A percentile compares a stretch with the other conserved stretches of the same genome.
Conservation (phyloP, 1,284 basidiomycete species). For the Somion occarium region DNA sequence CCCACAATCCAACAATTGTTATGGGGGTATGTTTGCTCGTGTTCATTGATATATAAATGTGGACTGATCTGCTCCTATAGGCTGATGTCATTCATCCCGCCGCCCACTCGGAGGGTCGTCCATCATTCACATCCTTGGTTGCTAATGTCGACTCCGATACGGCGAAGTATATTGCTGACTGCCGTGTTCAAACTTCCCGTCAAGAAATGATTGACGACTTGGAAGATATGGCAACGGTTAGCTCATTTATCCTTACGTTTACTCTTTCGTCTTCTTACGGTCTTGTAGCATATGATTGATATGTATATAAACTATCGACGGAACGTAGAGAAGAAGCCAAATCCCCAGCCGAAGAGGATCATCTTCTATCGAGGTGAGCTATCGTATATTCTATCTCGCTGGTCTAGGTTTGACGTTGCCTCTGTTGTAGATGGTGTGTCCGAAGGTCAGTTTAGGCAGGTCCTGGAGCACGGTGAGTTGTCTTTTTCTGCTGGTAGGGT, state of each 20-base stretch:
- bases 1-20: conserved; percentile 67
- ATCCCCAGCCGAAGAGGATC: conserved; percentile 53
- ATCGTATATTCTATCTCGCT: conserved; percentile 1
- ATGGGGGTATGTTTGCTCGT: conserved; percentile 47
- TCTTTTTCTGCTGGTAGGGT: too few relatives aligned
- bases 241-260: conserved; percentile 8
- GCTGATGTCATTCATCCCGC: conserved; percentile 78
- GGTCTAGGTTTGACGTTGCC: background rate
- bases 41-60: background rate
- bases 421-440: conserved; percentile 63
- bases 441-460: conserved; percentile 73
- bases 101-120: conserved; percentile 65
- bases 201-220: conserved; percentile 74
- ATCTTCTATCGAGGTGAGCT: conserved; percentile 67
- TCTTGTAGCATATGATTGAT: conserved; percentile 40
- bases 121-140: conserved; percentile 74
- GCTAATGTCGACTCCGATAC: conserved; percentile 67
- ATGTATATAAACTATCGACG: conserved; percentile 55
- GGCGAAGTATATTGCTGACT: conserved; percentile 50
- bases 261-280: background rate
- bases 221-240: conserved; percentile 52
- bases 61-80: conserved; percentile 32
- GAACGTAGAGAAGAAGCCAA: conserved; percentile 46
- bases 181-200: conserved; percentile 61
- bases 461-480: conserved; percentile 51